Evolutionary conservation across 768 basidiomycete genomes (phyloP).

Genomic region (Auriscalpium orientale): DNA sequence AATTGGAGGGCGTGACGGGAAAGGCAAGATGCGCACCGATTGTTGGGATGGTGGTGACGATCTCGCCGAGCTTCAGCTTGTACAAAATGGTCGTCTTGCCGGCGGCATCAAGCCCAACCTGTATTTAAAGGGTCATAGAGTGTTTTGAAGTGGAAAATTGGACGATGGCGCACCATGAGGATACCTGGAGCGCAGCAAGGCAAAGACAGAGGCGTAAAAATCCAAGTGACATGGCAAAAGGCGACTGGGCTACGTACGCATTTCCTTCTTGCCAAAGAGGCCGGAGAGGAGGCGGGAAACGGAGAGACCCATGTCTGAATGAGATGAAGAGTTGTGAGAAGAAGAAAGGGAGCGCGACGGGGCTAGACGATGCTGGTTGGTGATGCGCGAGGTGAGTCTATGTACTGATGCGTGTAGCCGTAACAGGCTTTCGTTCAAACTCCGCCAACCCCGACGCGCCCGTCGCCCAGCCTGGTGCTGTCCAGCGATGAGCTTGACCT

Average conservation of each 20-base stretch:
- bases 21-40: conserved; percentile 62
- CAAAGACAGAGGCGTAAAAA: conserved; percentile 16
- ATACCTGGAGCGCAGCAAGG: conserved; percentile 59
- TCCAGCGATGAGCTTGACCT: too few relatives aligned
- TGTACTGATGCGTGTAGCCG: not conserved
- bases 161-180: conserved; percentile 64
- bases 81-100: conserved; percentile 98
- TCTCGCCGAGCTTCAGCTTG: conserved; percentile 99
- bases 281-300: conserved; percentile 69
- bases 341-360: not conserved
- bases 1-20: conserved; percentile 8
- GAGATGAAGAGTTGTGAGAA: not conserved
- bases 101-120: conserved; percentile 99
- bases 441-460: not conserved
- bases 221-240: conserved; percentile 18
- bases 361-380: conserved; percentile 4
- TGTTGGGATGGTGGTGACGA: conserved; percentile 99
- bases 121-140: conserved; percentile 5
- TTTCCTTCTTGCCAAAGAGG: conserved; percentile 98
- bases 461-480: too few relatives aligned
- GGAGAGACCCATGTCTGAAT: conserved; percentile 60
- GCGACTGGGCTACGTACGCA: conserved; percentile 65
- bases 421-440: conserved; percentile 7
- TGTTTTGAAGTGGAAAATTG: not conserved
- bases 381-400: conserved; percentile 4